A percentile compares a stretch with the other conserved stretches of the same genome.
Evolutionary conservation across 78 protist species (phyloP).

Genomic region (Polysphondylium violaceum): DNA sequence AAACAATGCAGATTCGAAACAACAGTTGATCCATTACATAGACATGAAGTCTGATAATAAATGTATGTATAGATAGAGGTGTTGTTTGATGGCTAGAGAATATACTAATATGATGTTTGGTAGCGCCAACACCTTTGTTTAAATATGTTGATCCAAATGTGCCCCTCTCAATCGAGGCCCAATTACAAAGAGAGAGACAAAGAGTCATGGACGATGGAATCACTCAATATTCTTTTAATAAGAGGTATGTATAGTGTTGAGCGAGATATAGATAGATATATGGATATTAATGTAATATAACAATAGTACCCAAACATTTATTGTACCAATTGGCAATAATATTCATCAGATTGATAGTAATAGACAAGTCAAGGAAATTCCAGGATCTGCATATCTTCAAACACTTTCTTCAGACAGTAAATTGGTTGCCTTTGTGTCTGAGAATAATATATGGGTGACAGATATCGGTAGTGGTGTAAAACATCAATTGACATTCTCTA

Average conservation of each 20-base stretch:
- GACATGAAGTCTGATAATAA: not conserved
- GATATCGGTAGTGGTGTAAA: not conserved
- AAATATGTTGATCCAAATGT: conserved; percentile 9
- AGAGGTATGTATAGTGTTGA: not conserved
- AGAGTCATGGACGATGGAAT: conserved; percentile 54
- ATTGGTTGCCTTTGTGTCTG: conserved; percentile 27
- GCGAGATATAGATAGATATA: not conserved
- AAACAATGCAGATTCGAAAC: not conserved
- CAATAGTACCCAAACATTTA: conserved; percentile 4
- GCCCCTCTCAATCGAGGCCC: conserved; percentile 50
- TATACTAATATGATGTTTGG: not conserved
- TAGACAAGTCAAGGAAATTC: not conserved
- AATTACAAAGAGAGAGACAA: conserved; percentile 68
- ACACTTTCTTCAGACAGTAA: conserved; percentile 46
- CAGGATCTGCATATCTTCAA: conserved; percentile 23
- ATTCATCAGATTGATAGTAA: conserved; percentile 16
- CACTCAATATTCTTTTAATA: conserved; percentile 22
- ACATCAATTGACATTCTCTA: conserved; percentile 18
- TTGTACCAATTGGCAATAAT: conserved; percentile 33
- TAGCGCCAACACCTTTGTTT: conserved; percentile 25
- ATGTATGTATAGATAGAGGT: not conserved
- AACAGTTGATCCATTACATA: conserved; percentile 12
- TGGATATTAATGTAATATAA: not conserved
- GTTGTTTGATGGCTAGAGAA: not conserved
- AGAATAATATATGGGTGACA: conserved; percentile 69